These are phyloP conservation scores for Volvox reticuliferus DNA, from an alignment of 139 green algal species.

Conservation along the genomic window DNA sequence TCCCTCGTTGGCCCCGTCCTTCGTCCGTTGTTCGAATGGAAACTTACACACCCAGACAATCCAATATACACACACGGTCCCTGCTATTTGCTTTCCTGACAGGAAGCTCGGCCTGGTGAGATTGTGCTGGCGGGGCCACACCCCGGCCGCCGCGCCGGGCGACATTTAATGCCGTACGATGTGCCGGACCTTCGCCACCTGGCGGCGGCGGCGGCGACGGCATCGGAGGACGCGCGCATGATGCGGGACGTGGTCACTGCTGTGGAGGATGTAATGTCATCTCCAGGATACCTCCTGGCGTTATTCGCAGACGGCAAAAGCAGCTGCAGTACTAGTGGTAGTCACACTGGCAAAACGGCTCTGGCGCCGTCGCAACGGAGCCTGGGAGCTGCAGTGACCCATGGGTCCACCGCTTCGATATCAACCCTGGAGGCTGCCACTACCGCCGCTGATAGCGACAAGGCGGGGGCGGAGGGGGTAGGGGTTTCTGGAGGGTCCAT, in stretches of 20 bases:
- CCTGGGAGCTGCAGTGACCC: no score
- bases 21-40: no score
- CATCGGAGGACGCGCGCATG: background rate
- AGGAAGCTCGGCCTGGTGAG: background rate
- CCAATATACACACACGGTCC: no score
- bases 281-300: constrained; percentile 43
- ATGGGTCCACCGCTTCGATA: no score
- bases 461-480: background rate
- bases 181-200: constrained; percentile 49
- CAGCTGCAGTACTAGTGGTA: no score
- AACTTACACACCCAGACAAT: no score
- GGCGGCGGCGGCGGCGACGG: background rate
- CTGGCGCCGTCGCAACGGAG: no score
- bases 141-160: background rate
- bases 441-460: background rate
- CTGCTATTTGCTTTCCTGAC: background rate
- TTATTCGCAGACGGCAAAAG: background rate
- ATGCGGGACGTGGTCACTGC: constrained; percentile 9
- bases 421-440: background rate
- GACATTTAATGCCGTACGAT: constrained; percentile 10
- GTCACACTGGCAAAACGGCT: no score
- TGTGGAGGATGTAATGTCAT: constrained; percentile 64
- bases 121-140: background rate
- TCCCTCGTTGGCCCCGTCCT: no score
- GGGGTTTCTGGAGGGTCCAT: no score